A percentile compares a stretch with the other conserved stretches of the same genome.
phyloP scores from a whole-genome alignment of 2,329 filamentous ascomycete species.

The Arthrobotrys megalospora region DNA sequence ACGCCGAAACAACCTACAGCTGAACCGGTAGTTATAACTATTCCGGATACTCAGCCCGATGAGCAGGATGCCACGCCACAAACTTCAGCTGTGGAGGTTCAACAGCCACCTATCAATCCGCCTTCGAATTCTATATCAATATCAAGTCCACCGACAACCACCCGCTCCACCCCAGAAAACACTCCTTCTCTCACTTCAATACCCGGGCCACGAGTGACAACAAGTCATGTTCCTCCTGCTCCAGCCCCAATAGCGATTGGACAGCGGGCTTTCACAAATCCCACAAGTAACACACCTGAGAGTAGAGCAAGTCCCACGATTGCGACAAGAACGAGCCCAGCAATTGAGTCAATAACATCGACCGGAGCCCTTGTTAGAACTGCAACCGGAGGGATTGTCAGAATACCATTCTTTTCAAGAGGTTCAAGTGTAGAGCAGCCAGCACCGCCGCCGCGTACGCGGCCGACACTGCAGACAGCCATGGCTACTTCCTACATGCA shows the following conservation, averaged over 20 bases:
- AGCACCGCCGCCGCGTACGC: background rate
- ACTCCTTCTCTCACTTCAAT: background rate
- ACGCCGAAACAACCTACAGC: constrained; percentile 17
- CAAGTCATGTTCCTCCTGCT: background rate
- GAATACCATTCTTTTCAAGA: constrained; percentile 6
- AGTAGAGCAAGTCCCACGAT: constrained; percentile 19
- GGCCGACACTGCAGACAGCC: constrained; percentile 35
- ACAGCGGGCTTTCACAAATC: background rate
- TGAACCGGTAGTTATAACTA: constrained; percentile 46
- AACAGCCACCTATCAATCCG: background rate
- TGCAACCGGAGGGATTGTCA: background rate
- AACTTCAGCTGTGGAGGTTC: background rate
- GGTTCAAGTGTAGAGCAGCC: constrained; percentile 19
- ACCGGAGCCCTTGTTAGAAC: background rate
- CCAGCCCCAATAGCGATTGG: background rate
- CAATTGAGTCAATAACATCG: constrained; percentile 10
- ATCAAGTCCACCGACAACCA: constrained; percentile 6
- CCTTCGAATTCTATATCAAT: constrained; percentile 17
- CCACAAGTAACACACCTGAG: background rate
- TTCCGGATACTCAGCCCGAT: constrained; percentile 52
- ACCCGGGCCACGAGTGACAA: background rate
- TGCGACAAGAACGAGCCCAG: background rate
- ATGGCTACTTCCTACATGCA: constrained; percentile 21
- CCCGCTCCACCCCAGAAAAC: constrained; percentile 21
- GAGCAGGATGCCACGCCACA: constrained; percentile 14